phyloP scores from a whole-genome alignment of 257 asterid species.

The Scutellaria barbata region DNA sequence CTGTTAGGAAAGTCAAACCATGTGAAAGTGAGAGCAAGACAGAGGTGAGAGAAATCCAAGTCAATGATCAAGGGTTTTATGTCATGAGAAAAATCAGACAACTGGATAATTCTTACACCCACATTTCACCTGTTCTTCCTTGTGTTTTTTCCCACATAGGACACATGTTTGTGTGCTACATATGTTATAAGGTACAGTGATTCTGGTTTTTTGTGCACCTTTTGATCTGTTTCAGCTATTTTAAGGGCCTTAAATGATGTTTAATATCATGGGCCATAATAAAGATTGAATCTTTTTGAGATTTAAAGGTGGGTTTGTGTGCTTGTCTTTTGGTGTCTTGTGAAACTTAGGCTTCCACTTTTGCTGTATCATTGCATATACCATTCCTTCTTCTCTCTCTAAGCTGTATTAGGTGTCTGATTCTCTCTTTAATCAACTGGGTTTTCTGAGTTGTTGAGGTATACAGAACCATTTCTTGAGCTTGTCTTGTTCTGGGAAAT shows the following conservation, averaged over 20 bases:
- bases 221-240: constrained; percentile 37
- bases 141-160: background rate
- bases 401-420: constrained; percentile 25
- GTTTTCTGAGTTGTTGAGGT: constrained; percentile 33
- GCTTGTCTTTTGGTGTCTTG: constrained; percentile 28
- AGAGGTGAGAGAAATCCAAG: constrained; percentile 41
- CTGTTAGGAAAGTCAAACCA: constrained; percentile 33
- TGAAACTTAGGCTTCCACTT: background rate
- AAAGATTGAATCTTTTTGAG: constrained; percentile 39
- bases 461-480: constrained; percentile 22
- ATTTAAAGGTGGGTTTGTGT: constrained; percentile 33
- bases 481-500: constrained; percentile 29
- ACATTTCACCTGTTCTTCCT: constrained; percentile 1
- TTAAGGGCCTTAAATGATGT: constrained; percentile 27
- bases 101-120: constrained; percentile 21
- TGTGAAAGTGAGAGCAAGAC: constrained; percentile 38
- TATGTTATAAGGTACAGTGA: background rate
- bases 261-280: constrained; percentile 16
- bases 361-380: background rate
- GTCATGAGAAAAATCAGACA: constrained; percentile 35
- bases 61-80: constrained; percentile 42
- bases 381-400: constrained; percentile 18
- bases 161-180: background rate
- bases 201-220: background rate
- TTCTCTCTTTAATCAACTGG: constrained; percentile 33